Conservation (phyloP, 805 yeast species). For the Zygosaccharomyces gambellarensis region DNA sequence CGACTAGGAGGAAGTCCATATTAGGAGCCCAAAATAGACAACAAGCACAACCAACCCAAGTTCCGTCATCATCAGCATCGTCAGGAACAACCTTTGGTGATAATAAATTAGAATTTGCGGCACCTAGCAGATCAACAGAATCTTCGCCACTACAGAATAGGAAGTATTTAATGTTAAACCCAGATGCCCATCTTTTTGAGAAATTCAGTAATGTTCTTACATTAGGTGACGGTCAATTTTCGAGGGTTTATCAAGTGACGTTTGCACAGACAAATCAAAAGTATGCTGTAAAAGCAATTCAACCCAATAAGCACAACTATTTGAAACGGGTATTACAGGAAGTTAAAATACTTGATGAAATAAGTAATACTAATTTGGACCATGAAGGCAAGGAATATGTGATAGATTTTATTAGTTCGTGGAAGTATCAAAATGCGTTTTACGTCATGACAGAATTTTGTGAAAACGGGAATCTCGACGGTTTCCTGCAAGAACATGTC, state of each 20-base stretch:
- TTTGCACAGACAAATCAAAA: conserved; percentile 51
- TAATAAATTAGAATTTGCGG: conserved; percentile 9
- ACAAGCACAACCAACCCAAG: background rate
- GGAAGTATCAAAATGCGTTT: conserved; percentile 72
- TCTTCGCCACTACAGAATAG: conserved; percentile 18
- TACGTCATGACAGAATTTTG: conserved; percentile 94
- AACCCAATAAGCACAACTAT: conserved; percentile 38
- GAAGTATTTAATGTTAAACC: conserved; percentile 28
- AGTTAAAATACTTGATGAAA: conserved; percentile 28
- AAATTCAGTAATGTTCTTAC: conserved; percentile 58
- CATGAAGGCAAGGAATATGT: conserved; percentile 67
- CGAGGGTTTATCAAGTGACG: conserved; percentile 77
- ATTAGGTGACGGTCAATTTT: conserved; percentile 85
- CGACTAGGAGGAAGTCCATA: conserved; percentile 22
- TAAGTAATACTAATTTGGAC: conserved; percentile 32
- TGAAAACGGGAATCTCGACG: conserved; percentile 86
- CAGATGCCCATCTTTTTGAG: conserved; percentile 40
- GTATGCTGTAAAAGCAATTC: conserved; percentile 86
- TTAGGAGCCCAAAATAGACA: conserved; percentile 13
- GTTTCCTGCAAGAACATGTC: conserved; percentile 74
- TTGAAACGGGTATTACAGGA: conserved; percentile 30
- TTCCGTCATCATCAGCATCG: conserved; percentile 25
- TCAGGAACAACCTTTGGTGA: conserved; percentile 22
- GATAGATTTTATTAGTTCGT: conserved; percentile 72
- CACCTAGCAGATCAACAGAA: conserved; percentile 19